These are phyloP conservation scores for Lodderomyces orthopsilosis DNA, from an alignment of 1,139 yeast genomes.

Conservation along the genomic window DNA sequence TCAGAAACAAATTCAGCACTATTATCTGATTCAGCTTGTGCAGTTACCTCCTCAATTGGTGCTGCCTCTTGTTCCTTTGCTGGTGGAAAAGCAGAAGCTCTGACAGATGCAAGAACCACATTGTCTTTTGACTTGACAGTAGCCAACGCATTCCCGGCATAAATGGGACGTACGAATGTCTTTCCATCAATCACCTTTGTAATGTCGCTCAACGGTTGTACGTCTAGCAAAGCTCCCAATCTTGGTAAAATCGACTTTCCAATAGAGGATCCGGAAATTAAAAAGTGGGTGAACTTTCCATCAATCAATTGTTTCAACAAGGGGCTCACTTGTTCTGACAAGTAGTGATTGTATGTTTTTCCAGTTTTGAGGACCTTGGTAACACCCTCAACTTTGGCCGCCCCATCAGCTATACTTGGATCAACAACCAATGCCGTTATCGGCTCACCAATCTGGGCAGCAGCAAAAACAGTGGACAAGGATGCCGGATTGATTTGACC, in stretches of 20 bases:
- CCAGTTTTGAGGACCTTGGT: conserved; percentile 52
- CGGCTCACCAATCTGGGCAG: conserved; percentile 61
- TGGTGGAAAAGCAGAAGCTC: conserved; percentile 83
- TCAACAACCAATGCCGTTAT: conserved; percentile 63
- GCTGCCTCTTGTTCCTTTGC: conserved; percentile 43
- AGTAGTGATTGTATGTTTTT: conserved; percentile 49
- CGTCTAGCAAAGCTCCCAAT: conserved; percentile 78
- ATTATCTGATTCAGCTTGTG: conserved; percentile 27
- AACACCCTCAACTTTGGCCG: conserved; percentile 38
- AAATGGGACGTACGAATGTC: conserved; percentile 89
- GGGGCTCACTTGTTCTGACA: conserved; percentile 69
- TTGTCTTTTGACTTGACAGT: conserved; percentile 74
- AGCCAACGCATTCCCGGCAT: conserved; percentile 91
- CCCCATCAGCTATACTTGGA: conserved; percentile 41
- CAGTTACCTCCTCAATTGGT: conserved; percentile 49
- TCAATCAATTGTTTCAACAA: conserved; percentile 46
- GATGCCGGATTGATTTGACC: conserved; percentile 60
- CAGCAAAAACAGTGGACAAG: conserved; percentile 63
- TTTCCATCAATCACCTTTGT: conserved; percentile 60
- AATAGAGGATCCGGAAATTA: conserved; percentile 78
- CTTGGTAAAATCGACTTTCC: conserved; percentile 90
- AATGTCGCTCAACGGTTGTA: conserved; percentile 86
- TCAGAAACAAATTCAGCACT: conserved; percentile 66
- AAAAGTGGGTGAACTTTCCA: conserved; percentile 57
- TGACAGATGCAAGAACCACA: conserved; percentile 65